A percentile compares a stretch with the other conserved stretches of the same genome.
Evolutionary conservation across 768 basidiomycete genomes (phyloP).

Genomic region (Auricularia sp.): DNA sequence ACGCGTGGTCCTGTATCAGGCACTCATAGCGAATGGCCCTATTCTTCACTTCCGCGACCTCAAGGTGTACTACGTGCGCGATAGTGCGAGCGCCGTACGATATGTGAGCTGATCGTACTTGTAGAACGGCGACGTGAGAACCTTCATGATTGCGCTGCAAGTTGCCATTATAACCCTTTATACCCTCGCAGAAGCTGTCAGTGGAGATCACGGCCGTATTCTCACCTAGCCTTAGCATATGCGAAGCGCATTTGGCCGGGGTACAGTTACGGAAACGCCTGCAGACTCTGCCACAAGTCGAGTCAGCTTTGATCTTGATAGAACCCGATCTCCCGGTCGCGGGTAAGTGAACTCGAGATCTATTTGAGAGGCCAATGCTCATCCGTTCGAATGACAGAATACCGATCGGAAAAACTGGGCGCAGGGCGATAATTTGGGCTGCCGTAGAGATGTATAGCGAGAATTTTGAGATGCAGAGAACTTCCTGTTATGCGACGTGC

Average conservation of each 20-base stretch:
- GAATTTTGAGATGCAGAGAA: too few relatives aligned
- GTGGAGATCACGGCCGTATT: not conserved
- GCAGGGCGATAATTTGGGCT: too few relatives aligned
- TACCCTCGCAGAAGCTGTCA: not conserved
- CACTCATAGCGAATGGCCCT: constrained; percentile 76
- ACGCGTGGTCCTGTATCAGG: constrained; percentile 87
- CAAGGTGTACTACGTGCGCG: not conserved
- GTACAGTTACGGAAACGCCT: not conserved
- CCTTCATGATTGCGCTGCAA: too few relatives aligned
- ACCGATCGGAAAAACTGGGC: too few relatives aligned
- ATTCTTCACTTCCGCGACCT: constrained; percentile 53
- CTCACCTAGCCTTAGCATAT: not conserved
- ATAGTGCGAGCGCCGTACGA: not conserved
- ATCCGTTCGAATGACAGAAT: too few relatives aligned
- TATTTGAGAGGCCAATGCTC: too few relatives aligned
- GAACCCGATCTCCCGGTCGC: not conserved
- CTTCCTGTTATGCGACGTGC: too few relatives aligned
- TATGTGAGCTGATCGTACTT: not conserved
- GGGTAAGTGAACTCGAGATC: not conserved
- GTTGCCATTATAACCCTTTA: too few relatives aligned
- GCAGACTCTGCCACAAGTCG: not conserved
- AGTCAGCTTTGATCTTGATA: not conserved
- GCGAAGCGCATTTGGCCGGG: not conserved
- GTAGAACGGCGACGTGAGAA: not conserved
- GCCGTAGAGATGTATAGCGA: too few relatives aligned